A percentile compares a stretch with the other conserved stretches of the same genome.
These are phyloP conservation scores for Diophrys sp. DNA, from an alignment of 73 alveolate genomes.

Conservation along the genomic window DNA sequence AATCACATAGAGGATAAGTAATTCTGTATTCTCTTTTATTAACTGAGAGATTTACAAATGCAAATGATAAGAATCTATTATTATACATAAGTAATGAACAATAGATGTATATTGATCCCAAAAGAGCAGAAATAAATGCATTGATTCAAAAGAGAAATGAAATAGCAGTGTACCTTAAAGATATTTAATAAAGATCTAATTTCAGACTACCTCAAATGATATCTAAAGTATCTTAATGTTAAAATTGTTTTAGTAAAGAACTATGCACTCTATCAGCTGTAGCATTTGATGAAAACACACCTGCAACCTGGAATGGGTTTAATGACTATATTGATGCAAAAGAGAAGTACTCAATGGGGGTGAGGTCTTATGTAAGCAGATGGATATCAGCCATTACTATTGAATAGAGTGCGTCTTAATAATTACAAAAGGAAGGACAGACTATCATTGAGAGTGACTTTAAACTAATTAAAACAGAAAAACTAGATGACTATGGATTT, in stretches of 20 bases:
- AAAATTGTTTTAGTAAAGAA: conserved; percentile 4
- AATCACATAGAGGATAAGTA: conserved; percentile 51
- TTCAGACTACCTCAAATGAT: conserved; percentile 10
- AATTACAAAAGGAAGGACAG: not conserved
- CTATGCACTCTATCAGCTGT: conserved; percentile 7
- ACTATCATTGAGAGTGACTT: not conserved
- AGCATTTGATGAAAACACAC: not conserved
- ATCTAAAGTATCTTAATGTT: not conserved
- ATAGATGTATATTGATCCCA: conserved; percentile 10
- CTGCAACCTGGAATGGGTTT: not conserved
- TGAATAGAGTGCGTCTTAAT: not conserved
- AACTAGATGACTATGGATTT: not conserved
- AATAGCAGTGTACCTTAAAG: conserved; percentile 23
- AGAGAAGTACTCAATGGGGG: not conserved
- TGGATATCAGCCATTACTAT: not conserved
- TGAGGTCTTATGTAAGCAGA: not conserved
- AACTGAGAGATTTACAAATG: conserved; percentile 38
- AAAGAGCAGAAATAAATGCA: conserved; percentile 20
- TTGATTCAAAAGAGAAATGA: conserved; percentile 48
- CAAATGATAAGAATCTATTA: conserved; percentile 48
- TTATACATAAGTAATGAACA: conserved; percentile 45
- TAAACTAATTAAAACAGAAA: not conserved
- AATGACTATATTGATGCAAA: not conserved
- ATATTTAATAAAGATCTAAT: conserved; percentile 16
- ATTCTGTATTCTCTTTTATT: conserved; percentile 40